Base-by-base conservation (phyloP, 2,329 filamentous ascomycete species). In the Curvularia sp. region DNA sequence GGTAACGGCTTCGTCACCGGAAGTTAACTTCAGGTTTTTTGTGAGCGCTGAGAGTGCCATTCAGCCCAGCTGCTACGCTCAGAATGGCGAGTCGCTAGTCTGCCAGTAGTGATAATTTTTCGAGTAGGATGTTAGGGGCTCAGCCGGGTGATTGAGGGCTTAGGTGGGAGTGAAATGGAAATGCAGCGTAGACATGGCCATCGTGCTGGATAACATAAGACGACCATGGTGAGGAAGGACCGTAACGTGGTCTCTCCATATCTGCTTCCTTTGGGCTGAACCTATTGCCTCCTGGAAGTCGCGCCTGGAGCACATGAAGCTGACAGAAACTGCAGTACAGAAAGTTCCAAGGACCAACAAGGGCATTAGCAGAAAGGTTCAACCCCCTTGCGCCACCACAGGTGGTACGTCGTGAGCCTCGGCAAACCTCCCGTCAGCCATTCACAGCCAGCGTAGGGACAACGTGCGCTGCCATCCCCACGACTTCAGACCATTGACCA, bases 391-490 rank as follows among this genome's bases (percentile, higher is more conserved):
- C 44, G 44, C 28, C 44, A 35, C 44, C 28, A 24, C 61, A 65
- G 53, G 24, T 5, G 51, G 62, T 24, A 62, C 57, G 49, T 31
- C 44, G 58, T 50, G 35, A 24, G 33, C 47, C 53, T 51, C 48
- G 50, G 42, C 48, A 49, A 42, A 52, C 49, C 35, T 53, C 46
- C 57, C 20, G 28, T 30, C 57, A 60, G 51, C 65, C 62, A 69
- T 62, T 68, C 62, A 69, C 60, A 42, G 22, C 38, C 28, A 15
- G 18, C 38, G 39, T 46, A 30, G 12, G 8, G 51, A 22, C 55
- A 68, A 67, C 64, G 65, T 69, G 67, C 57, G 63, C 48, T 49
- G 8, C 10, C 38, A 31, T 18, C 38, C 30, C 39, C 49, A 22
- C 12, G 43, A 15, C 42, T 33, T 53, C 22, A 43, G 52, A 38